Evolutionary conservation across 2,329 filamentous ascomycete species (phyloP), one percentile per base, ranked within the genome.

Genomic region (Alternaria alternata): DNA sequence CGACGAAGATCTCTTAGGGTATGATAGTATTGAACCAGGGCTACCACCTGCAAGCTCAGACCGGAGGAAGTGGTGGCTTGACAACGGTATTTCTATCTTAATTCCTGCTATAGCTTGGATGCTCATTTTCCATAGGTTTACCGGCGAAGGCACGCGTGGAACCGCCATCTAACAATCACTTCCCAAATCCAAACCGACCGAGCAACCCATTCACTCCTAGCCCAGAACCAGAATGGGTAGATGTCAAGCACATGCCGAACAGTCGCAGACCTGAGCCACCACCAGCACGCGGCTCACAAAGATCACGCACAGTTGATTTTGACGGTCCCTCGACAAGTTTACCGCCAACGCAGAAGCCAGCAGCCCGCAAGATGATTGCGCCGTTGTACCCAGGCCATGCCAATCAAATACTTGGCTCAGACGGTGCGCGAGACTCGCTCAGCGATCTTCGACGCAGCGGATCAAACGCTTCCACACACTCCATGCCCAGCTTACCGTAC

Each of bases 191-290:
- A 1, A 85, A 87, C 32, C 87, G 92, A 48, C 87, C 88, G 12
- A 87, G 91, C 1, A 98, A 98, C 71, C 95, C 95, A 0, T 98
- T 96, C 76, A 85, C 85, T 1, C 82, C 86, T 0, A 89, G 86
- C 2, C 85, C 89, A 32, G 92, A 96, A 76, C 87, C 90, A 9
- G 94, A 97, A 71, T 98, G 95, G 95, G 88, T 96, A 36, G 79
- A 82, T 59, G 78, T 84, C 5, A 69, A 68, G 56, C 67, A 67
- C 6, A 63, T 74, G 51, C 61, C 59, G 9, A 57, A 38, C 24
- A 59, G 46, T 46, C 38, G 59, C 32, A 71, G 62, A 54, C 73
- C 76, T 12, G 71, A 75, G 44, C 74, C 73, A 24, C 75, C 75
- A 18, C 75, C 75, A 34, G 57, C 75, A 22, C 61, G 75, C 46